Evolutionary conservation across 2,329 filamentous ascomycete genomes (phyloP).

Genomic region (Mollisiaceae sp.): DNA sequence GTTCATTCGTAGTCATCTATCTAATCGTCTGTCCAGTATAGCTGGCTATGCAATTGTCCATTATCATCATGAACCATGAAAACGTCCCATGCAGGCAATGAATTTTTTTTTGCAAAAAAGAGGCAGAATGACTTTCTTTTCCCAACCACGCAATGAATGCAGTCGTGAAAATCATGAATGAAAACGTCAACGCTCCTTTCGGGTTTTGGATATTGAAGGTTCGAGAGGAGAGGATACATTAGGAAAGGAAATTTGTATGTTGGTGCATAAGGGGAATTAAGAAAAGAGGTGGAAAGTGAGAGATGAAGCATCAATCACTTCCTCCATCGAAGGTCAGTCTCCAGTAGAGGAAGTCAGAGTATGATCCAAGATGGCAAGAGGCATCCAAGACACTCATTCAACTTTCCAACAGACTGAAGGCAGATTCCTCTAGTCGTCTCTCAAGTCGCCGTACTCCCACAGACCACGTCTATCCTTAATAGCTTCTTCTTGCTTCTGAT

Average conservation of each 20-base stretch:
- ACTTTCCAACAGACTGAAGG: neutral
- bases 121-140: neutral
- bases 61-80: neutral
- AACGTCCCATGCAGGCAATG: slow-evolving; percentile 1
- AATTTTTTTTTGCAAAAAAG: neutral
- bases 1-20: slow-evolving; percentile 1
- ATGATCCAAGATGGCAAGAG: neutral
- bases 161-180: neutral
- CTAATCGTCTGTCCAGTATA: slow-evolving; percentile 1
- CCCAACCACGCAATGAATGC: slow-evolving; percentile 10
- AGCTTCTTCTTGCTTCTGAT: slow-evolving; percentile 75
- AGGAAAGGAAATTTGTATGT: neutral
- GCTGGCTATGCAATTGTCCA: slow-evolving; percentile 7
- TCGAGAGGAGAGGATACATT: neutral
- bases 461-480: slow-evolving; percentile 83
- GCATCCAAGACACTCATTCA: neutral
- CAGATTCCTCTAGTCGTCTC: slow-evolving; percentile 69
- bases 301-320: neutral
- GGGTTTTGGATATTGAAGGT: neutral
- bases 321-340: neutral
- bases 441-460: slow-evolving; percentile 98
- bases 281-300: neutral
- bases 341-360: neutral
- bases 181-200: neutral
- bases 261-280: neutral